Base-by-base conservation (phyloP, 225 moss, liverwort and hornwort genomes). In the Polytrichum commune region DNA sequence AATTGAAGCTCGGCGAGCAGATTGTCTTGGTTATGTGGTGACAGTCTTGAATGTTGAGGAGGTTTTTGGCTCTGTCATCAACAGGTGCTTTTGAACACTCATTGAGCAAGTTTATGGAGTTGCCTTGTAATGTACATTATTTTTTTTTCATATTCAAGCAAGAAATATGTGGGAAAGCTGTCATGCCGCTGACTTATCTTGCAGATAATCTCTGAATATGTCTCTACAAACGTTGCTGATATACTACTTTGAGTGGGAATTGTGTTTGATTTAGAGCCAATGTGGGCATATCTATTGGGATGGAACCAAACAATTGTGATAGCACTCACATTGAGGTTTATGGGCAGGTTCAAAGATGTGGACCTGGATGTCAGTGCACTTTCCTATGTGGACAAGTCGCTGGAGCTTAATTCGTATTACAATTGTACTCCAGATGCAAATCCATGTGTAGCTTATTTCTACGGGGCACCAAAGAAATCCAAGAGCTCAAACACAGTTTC, bases 391-490 rank as follows among this genome's bases (percentile, higher is more conserved):
- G 13, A 76, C 18, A 0, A 80, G 8, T 4, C 29, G 8, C 25
- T 76, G 56, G 65, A 38, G 6, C 74, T 83, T 9, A 81, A 81
- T 29, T 5, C 2, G 7, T 74, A 54, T 57, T 91, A 88, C 80
- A 92, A 92, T 7, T 96, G 96, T 66, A 68, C 74, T 22, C 7
- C 38, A 1, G 29, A 55, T 5, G 60, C 63, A 23, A 32, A 72
- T 19, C 72, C 63, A 2, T 96, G 96, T 53, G 77, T 84, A 71
- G 70, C 87, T 5, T 69, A 74, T 1, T 78, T 96, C 29, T 92
- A 72, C 53, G 93, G 75, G 13, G 62, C 75, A 35, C 7, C 53
- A 22, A 53, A 70, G 62, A 68, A 58, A 27, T 8, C 74, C 65
- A 22, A 53, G 10, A 26, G 76, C 66, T 4, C 80, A 1, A 76